Conservation (phyloP, 2,329 filamentous ascomycete species). For the Calonectria pteridis region DNA sequence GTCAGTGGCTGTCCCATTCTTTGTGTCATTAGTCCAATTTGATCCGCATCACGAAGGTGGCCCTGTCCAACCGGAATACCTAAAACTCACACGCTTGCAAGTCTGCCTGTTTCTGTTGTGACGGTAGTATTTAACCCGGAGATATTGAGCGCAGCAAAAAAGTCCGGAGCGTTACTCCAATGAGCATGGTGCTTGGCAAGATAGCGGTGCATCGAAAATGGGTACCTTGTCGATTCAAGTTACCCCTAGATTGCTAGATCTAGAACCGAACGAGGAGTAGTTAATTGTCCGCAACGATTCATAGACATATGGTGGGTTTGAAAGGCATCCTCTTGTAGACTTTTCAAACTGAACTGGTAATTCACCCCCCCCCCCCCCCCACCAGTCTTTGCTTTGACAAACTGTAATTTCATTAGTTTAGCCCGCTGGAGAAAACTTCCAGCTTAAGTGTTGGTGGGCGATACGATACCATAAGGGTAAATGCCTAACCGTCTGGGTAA, state of each 20-base stretch:
- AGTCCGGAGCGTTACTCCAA: neutral
- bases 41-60: neutral
- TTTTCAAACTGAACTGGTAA: neutral
- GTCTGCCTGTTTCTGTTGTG: accelerated
- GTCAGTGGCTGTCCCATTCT: neutral
- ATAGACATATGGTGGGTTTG: too few relatives aligned
- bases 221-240: neutral
- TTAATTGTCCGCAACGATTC: neutral
- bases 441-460: neutral
- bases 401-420: neutral
- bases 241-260: neutral
- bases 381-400: neutral
- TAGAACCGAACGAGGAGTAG: neutral
- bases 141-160: neutral
- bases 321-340: neutral
- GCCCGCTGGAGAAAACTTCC: neutral
- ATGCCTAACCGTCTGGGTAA: too few relatives aligned
- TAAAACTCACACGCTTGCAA: too few relatives aligned
- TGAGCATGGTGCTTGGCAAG: neutral
- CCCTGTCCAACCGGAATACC: too few relatives aligned
- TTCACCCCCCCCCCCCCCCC: neutral
- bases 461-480: neutral
- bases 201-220: neutral
- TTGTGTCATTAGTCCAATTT: neutral
- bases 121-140: neutral